Conservation (phyloP, 176 grass and related monocot species). For the Aechmea fasciata region DNA sequence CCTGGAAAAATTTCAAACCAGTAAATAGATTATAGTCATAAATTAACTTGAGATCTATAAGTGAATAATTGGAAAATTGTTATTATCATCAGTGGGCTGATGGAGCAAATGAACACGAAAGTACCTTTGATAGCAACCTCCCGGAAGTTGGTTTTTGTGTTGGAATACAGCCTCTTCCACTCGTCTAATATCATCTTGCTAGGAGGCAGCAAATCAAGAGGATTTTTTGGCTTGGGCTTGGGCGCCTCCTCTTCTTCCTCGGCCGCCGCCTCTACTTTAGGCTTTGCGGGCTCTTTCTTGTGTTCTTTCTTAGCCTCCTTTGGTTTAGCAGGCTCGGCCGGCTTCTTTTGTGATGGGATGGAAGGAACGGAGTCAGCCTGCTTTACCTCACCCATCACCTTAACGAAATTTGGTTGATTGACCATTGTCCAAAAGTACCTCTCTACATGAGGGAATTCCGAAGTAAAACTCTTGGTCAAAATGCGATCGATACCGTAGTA, state of each 20-base stretch:
- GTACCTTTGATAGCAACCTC: conserved; percentile 90
- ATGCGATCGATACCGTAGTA: conserved; percentile 32
- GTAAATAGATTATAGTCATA: no score
- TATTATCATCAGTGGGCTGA: no score
- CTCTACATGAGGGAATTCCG: conserved; percentile 71
- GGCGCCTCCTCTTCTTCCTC: conserved; percentile 69
- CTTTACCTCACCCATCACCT: conserved; percentile 51
- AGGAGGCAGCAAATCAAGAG: conserved; percentile 70
- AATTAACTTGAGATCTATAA: no score
- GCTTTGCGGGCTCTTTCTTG: conserved; percentile 50
- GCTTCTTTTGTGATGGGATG: conserved; percentile 34
- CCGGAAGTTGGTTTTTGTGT: conserved; percentile 81
- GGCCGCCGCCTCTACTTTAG: conserved; percentile 28
- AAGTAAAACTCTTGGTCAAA: conserved; percentile 66
- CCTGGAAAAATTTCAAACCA: conserved; percentile 29
- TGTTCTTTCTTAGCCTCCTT: conserved; percentile 56
- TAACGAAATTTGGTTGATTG: conserved; percentile 69
- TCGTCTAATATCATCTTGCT: conserved; percentile 92
- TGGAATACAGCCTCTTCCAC: conserved; percentile 85
- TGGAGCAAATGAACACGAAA: not conserved
- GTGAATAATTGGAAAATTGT: no score
- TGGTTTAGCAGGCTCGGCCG: conserved; percentile 43
- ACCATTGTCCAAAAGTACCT: conserved; percentile 90
- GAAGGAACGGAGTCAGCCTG: conserved; percentile 49
- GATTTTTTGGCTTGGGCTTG: conserved; percentile 75